Conservation (phyloP, 2,329 filamentous ascomycete genomes). For the Apiospora arundinis region DNA sequence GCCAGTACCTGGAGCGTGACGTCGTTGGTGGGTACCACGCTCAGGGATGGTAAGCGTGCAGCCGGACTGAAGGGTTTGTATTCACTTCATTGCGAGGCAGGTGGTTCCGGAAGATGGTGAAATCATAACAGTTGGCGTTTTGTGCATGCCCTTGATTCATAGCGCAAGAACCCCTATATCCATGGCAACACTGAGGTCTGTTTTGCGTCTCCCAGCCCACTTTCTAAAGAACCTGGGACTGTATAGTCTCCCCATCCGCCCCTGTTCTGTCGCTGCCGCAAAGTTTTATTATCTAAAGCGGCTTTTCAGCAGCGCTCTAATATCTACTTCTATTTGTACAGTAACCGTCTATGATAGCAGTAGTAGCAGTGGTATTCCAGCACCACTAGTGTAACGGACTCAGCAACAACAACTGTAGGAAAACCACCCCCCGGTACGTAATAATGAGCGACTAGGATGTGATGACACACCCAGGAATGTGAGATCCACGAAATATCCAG, state of each 20-base stretch:
- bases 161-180: too few relatives aligned
- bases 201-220: neutral
- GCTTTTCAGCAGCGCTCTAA: neutral
- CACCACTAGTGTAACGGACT: too few relatives aligned
- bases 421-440: too few relatives aligned
- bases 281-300: neutral
- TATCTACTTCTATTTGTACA: neutral
- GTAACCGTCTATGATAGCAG: neutral
- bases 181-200: neutral
- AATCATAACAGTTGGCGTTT: slow-evolving; percentile 39
- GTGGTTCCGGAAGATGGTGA: slow-evolving; percentile 41
- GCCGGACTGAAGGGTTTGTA: slow-evolving; percentile 20
- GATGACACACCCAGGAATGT: too few relatives aligned
- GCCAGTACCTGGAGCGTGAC: slow-evolving; percentile 84
- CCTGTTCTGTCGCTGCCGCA: neutral
- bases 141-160: too few relatives aligned
- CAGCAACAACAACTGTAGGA: too few relatives aligned
- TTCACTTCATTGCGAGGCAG: slow-evolving; percentile 40
- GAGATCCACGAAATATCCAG: too few relatives aligned
- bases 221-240: neutral
- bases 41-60: slow-evolving; percentile 75
- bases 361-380: too few relatives aligned
- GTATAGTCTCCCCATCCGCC: neutral
- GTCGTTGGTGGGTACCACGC: slow-evolving; percentile 81
- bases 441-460: too few relatives aligned